Evolutionary conservation across 805 yeast genomes (phyloP), one percentile per base, ranked within the genome.

Genomic region (Nematodospora valgi): DNA sequence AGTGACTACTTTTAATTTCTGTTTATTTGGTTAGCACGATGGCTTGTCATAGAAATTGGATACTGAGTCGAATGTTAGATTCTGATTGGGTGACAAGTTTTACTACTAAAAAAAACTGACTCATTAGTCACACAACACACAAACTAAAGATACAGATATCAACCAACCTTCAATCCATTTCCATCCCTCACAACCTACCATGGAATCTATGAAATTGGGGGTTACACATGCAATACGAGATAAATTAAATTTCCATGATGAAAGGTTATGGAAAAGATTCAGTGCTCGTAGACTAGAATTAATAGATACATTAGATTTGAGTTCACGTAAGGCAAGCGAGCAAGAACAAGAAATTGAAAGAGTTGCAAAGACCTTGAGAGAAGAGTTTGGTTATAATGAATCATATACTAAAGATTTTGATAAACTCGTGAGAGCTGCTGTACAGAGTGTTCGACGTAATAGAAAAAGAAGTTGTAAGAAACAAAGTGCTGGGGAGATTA

Each of bases 401-500:
- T 72, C 70, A 5, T 70, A 77, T 10, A 61, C 78, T 18, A 58
- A 67, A 1, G 98, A 93, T 45, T 91, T 91, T 54, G 95, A 88
- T 57, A 85, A 82, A 55, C 69, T 91, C 23, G 97, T 93, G 0
- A 68, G 95, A 23, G 94, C 96, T 7, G 98, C 96, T 1, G 82
- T 91, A 18, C 98, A 91, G 59, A 82, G 94, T 34, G 97, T 86
- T 2, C 67, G 98, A 43, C 68, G 98, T 45, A 91, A 91, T 56
- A 71, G 95, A 40, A 86, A 82, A 52, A 59, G 95, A 44, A 74
- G 64, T n/a, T 50, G 64, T 16, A 62, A 66, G 41, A 38, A 40
- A 12, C 22, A 12, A 4, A 23, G 36, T 23, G 22, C 18, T 23
- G 25, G 39, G 14, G 25, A 34, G 19, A 17, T 20, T 6, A 23